These are phyloP conservation scores for Moricandia moricandioides DNA, from an alignment of 345 rosid genomes.

Conservation along the genomic window DNA sequence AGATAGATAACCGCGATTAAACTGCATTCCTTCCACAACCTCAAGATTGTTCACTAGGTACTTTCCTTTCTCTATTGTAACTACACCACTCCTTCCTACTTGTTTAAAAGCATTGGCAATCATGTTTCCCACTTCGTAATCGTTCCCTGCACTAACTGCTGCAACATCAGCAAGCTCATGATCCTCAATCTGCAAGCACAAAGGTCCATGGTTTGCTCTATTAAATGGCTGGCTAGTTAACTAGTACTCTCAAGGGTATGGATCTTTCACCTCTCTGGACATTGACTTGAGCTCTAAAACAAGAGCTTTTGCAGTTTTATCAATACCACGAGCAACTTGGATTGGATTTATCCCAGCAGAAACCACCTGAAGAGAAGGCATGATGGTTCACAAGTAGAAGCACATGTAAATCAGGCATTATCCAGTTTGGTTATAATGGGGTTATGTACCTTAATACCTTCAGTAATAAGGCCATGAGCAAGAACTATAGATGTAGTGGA, in stretches of 20 bases:
- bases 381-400: slow-evolving; percentile 16
- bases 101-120: slow-evolving; percentile 58
- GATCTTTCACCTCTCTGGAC: slow-evolving; percentile 68
- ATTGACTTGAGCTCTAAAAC: slow-evolving; percentile 79
- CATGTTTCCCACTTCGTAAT: slow-evolving; percentile 69
- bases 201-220: not conserved
- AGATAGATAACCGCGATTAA: slow-evolving; percentile 81
- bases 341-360: slow-evolving; percentile 84
- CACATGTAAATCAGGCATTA: not conserved
- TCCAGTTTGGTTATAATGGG: not conserved
- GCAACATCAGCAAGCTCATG: slow-evolving; percentile 84
- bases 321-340: slow-evolving; percentile 82
- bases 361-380: slow-evolving; percentile 55
- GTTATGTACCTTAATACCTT: slow-evolving; percentile 70
- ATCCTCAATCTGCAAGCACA: slow-evolving; percentile 66
- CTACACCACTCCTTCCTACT: slow-evolving; percentile 74
- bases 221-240: not conserved
- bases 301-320: slow-evolving; percentile 69
- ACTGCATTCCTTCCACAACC: slow-evolving; percentile 89
- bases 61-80: slow-evolving; percentile 73
- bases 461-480: slow-evolving; percentile 84
- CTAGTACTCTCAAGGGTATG: slow-evolving; percentile 2
- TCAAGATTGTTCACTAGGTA: slow-evolving; percentile 53
- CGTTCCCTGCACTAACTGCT: slow-evolving; percentile 88
- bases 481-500: slow-evolving; percentile 88